A percentile compares a stretch with the other conserved stretches of the same genome.
phyloP scores from a whole-genome alignment of 1,139 yeast genomes.

The Komagataea norvegica region DNA sequence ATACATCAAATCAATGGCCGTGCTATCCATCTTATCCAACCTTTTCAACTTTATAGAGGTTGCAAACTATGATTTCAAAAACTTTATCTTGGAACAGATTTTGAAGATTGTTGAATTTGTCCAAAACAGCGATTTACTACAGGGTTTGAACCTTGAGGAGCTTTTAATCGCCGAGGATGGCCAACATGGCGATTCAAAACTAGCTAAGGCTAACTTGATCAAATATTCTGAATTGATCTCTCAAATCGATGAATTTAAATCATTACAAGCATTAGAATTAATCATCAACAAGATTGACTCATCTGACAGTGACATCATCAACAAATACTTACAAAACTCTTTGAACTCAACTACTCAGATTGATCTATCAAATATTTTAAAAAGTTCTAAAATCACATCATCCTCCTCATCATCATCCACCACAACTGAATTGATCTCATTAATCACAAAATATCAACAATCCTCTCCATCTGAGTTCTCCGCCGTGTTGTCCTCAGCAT shows the following conservation, averaged over 20 bases:
- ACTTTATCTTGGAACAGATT: constrained; percentile 8
- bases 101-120: constrained; percentile 6
- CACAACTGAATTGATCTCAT: constrained; percentile 11
- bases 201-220: constrained; percentile 7
- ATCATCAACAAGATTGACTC: constrained; percentile 10
- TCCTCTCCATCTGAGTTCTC: constrained; percentile 16
- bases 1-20: constrained; percentile 9
- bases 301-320: constrained; percentile 10
- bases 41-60: constrained; percentile 13
- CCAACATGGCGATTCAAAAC: not conserved
- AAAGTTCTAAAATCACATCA: not conserved
- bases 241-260: constrained; percentile 10
- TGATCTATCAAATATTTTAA: constrained; percentile 16
- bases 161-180: constrained; percentile 6
- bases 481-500: constrained; percentile 4
- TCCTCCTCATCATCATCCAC: constrained; percentile 2
- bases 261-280: constrained; percentile 9
- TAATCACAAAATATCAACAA: constrained; percentile 18
- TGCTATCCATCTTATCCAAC: constrained; percentile 16
- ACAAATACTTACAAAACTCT: constrained; percentile 14
- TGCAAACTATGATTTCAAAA: constrained; percentile 10
- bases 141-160: not conserved
- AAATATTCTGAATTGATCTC: constrained; percentile 12
- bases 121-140: constrained; percentile 3
- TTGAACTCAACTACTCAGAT: constrained; percentile 16